Base-by-base conservation (phyloP, 768 basidiomycete genomes). In the Phallus indusiatus region DNA sequence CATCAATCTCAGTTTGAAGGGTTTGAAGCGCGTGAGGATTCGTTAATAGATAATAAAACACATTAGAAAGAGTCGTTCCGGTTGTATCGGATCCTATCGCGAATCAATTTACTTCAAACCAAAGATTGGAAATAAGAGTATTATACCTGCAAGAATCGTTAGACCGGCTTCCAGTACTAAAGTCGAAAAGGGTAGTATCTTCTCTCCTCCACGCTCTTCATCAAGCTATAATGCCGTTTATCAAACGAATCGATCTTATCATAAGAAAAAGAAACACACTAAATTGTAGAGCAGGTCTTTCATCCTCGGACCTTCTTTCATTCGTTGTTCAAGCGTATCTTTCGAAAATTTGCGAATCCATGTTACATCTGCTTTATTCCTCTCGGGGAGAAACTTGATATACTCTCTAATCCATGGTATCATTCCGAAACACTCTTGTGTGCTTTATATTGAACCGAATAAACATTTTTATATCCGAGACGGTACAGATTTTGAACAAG, bases 391-490 rank as follows among this genome's bases (percentile, higher is more conserved):
- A 53, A 66, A 65, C 17, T 71, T 55, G 51, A 76, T 73, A 59
- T 79, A 69, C 49, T 72, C 66, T 12, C 75, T 72, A 21, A 78
- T 54, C 78, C 79, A 81, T 11, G 79, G 77, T 10, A 50, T 57
- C 7, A 65, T 36, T 33, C 17, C 53, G 12, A 61, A 46, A 54
- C 65, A 63, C 61, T 59, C 34, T 18, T 18, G 34, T 42, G 53
- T 34, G 47, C 58, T 52, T 35, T 28, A n/a, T 24, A 28, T 24
- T 78, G 75, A 11, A n/a, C n/a, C 72, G 72, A 68, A 78, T 71
- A 59, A 79, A 68, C 8, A 78, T 68, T 8, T 14, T 14, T 4
- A 11, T 42, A 42, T 42, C 12, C 53, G n/a, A 10, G 53, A 51
- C 59, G 36, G 56, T 53, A 58, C 42, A 42, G 16, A 46, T n/a